Evolutionary conservation across 495 filamentous ascomycete species (phyloP).

Genomic region (Niebla homalea): DNA sequence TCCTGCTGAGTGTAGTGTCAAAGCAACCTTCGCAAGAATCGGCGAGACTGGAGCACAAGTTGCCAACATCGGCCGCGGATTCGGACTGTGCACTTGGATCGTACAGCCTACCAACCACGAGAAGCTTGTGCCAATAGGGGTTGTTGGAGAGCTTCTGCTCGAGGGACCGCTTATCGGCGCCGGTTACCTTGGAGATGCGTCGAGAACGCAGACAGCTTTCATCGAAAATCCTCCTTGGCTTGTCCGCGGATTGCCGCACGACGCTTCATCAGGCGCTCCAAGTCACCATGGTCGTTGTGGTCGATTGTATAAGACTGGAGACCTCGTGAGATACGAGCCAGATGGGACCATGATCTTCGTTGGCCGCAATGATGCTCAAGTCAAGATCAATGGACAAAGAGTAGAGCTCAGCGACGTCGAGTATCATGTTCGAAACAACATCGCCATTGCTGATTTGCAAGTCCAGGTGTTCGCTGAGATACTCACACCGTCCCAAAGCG

Average conservation of each 20-base stretch:
- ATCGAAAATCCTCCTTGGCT: conserved; percentile 40
- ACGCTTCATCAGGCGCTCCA: too few species aligned
- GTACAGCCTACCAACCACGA: conserved; percentile 40
- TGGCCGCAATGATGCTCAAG: conserved; percentile 37
- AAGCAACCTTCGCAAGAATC: conserved; percentile 14
- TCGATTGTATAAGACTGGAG: conserved; percentile 41
- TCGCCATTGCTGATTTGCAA: background rate
- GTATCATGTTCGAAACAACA: conserved; percentile 21
- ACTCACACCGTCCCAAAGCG: conserved; percentile 1
- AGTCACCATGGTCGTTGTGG: too few species aligned
- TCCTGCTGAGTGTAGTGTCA: conserved; percentile 25
- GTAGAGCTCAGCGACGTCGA: conserved; percentile 39
- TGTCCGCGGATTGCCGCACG: too few species aligned
- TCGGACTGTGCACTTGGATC: conserved; percentile 35
- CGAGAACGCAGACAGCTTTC: conserved; percentile 29
- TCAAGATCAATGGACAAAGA: conserved; percentile 38
- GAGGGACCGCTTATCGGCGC: conserved; percentile 42
- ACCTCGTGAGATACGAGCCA: conserved; percentile 31
- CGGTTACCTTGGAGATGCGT: conserved; percentile 35
- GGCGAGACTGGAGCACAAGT: conserved; percentile 10
- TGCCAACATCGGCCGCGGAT: conserved; percentile 18
- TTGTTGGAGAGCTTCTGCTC: conserved; percentile 47
- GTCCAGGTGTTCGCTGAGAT: too few species aligned
- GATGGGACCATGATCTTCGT: conserved; percentile 33
- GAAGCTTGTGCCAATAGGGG: conserved; percentile 41